phyloP scores from a whole-genome alignment of 2,329 filamentous ascomycete species.

The Cadophora sp. region DNA sequence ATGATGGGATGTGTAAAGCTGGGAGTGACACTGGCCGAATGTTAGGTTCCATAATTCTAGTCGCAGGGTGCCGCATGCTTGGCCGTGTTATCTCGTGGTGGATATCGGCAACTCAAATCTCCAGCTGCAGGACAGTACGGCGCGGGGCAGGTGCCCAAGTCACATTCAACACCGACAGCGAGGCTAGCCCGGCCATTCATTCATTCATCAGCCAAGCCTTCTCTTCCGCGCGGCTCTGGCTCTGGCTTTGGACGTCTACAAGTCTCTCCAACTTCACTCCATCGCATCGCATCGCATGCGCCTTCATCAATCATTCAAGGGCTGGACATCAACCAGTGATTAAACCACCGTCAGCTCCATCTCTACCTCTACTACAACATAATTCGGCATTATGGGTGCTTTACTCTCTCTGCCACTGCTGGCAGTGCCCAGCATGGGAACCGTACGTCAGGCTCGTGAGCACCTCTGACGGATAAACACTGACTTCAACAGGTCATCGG shows the following conservation, averaged over 20 bases:
- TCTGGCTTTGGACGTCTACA: background rate
- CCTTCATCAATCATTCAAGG: slow-evolving; percentile 19
- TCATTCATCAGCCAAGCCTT: slow-evolving; percentile 11
- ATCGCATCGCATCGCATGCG: slow-evolving; percentile 18
- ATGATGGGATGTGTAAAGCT: slow-evolving; percentile 5
- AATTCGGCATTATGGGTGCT: slow-evolving; percentile 74
- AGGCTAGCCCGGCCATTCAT: background rate
- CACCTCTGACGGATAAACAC: slow-evolving; percentile 15
- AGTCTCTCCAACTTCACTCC: background rate
- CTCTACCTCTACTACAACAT: slow-evolving; percentile 17
- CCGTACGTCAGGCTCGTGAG: slow-evolving; percentile 65
- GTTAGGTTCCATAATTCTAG: background rate
- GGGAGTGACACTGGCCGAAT: background rate
- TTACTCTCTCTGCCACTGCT: slow-evolving; percentile 88
- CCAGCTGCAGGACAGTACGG: background rate
- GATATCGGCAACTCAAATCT: slow-evolving; percentile 7
- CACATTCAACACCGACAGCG: background rate
- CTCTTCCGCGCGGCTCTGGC: slow-evolving; percentile 19
- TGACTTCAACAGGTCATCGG: slow-evolving; percentile 67
- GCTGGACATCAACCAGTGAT: slow-evolving; percentile 18
- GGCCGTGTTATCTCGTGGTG: slow-evolving; percentile 8
- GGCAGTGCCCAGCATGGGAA: slow-evolving; percentile 84
- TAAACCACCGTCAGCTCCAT: slow-evolving; percentile 1
- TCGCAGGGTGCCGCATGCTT: background rate
- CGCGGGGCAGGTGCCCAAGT: slow-evolving; percentile 7